Evolutionary conservation across 345 rosid species (phyloP).

Genomic region (Moringa oleifera): DNA sequence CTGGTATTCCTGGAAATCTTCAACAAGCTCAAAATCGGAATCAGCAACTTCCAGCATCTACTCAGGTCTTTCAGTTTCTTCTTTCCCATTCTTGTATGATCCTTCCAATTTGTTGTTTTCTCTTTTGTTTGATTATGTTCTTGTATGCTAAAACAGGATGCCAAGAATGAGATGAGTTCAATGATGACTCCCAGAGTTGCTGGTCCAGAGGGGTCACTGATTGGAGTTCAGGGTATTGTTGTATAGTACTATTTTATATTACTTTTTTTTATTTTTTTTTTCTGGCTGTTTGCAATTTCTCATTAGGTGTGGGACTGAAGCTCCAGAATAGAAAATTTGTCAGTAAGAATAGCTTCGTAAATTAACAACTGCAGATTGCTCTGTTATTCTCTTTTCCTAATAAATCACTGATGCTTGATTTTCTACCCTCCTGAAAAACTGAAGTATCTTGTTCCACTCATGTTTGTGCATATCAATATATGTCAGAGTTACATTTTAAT

Average conservation of each 20-base stretch:
- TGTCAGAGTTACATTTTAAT: too few relatives aligned
- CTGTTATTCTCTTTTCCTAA: background rate
- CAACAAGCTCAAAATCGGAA: slow-evolving; percentile 39
- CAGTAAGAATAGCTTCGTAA: background rate
- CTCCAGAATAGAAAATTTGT: too few relatives aligned
- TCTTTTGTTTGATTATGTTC: background rate
- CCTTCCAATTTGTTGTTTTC: background rate
- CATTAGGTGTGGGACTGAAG: background rate
- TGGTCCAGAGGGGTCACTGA: slow-evolving; percentile 34
- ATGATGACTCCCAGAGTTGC: slow-evolving; percentile 34
- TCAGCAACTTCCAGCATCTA: slow-evolving; percentile 37
- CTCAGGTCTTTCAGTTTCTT: slow-evolving; percentile 25
- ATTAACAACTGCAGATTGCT: background rate
- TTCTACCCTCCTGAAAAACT: background rate
- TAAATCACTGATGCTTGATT: background rate
- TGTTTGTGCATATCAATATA: too few relatives aligned
- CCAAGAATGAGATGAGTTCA: slow-evolving; percentile 39
- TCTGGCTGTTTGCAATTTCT: background rate
- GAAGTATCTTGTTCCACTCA: background rate
- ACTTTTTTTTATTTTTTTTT: background rate
- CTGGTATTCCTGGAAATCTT: slow-evolving; percentile 27
- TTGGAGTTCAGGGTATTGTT: slow-evolving; percentile 42
- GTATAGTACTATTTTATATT: background rate
- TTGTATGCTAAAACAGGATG: slow-evolving; percentile 26
- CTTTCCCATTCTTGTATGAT: background rate